Conservation (phyloP, 225 moss, liverwort and hornwort genomes). For the Physcomitrellopsis africana region DNA sequence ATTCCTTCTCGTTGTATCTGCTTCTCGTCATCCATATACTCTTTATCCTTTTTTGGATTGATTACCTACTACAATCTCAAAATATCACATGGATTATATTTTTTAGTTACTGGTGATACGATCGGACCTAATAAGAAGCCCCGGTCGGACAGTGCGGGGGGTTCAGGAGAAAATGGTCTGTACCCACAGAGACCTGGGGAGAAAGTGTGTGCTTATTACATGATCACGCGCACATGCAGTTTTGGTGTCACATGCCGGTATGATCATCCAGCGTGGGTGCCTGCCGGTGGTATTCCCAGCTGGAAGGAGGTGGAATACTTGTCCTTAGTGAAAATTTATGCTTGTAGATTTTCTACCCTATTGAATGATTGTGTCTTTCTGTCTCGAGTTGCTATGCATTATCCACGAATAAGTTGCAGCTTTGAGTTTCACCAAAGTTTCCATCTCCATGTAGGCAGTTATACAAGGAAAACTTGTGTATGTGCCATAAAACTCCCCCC, state of each 20-base stretch:
- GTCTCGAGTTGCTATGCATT: neutral
- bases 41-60: neutral
- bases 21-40: neutral
- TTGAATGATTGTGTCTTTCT: neutral
- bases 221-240: slow-evolving; percentile 91
- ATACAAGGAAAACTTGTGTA: neutral
- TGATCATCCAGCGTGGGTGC: slow-evolving; percentile 98
- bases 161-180: slow-evolving; percentile 40
- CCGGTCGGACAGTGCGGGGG: slow-evolving; percentile 61
- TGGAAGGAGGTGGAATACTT: slow-evolving; percentile 80
- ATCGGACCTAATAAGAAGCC: slow-evolving; percentile 57
- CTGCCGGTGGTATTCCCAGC: slow-evolving; percentile 87
- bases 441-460: too few relatives aligned
- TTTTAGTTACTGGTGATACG: neutral
- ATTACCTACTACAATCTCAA: neutral
- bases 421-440: neutral
- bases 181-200: slow-evolving; percentile 98
- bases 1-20: neutral
- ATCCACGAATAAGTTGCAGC: neutral
- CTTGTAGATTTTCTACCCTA: neutral
- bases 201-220: slow-evolving; percentile 93
- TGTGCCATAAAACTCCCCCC: too few relatives aligned
- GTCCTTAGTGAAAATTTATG: neutral
- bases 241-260: slow-evolving; percentile 88
- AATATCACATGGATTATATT: neutral